These are phyloP conservation scores for Annulohypoxylon bovei DNA, from an alignment of 495 filamentous ascomycete genomes.

Conservation along the genomic window DNA sequence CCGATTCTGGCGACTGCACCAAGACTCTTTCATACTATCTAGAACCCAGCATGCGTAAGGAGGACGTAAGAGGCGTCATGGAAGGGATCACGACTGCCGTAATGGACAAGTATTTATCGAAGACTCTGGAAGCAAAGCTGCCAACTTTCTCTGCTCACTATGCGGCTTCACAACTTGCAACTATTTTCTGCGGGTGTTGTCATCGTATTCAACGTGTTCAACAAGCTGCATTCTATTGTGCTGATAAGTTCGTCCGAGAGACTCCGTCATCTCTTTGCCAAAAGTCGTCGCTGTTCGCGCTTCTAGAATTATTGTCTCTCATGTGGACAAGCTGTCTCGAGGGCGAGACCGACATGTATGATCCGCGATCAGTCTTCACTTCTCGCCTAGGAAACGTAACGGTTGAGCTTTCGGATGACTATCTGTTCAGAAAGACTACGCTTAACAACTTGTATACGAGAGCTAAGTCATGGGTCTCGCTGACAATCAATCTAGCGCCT, in stretches of 20 bases:
- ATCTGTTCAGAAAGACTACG: slow-evolving; percentile 77
- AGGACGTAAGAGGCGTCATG: slow-evolving; percentile 87
- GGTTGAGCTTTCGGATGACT: slow-evolving; percentile 92
- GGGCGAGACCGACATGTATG: slow-evolving; percentile 91
- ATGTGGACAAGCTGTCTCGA: slow-evolving; percentile 97
- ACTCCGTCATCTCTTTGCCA: slow-evolving; percentile 93
- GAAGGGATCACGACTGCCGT: slow-evolving; percentile 78
- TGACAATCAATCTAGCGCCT: slow-evolving; percentile 84
- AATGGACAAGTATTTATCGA: slow-evolving; percentile 76
- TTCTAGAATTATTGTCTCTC: slow-evolving; percentile 88
- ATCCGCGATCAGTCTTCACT: slow-evolving; percentile 79
- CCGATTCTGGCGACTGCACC: slow-evolving; percentile 84
- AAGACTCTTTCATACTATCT: slow-evolving; percentile 90
- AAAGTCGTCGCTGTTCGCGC: slow-evolving; percentile 85
- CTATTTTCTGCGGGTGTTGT: slow-evolving; percentile 86
- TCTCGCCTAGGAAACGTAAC: slow-evolving; percentile 78
- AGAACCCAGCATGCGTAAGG: slow-evolving; percentile 82
- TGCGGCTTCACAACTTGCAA: slow-evolving; percentile 85
- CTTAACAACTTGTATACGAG: slow-evolving; percentile 78
- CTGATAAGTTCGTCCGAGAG: slow-evolving; percentile 81
- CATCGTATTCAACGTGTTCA: slow-evolving; percentile 92
- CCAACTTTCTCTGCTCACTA: slow-evolving; percentile 83
- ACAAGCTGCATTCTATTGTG: slow-evolving; percentile 79
- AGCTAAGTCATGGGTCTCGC: slow-evolving; percentile 81
- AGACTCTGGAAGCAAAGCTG: slow-evolving; percentile 72